phyloP scores from a whole-genome alignment of 225 moss, liverwort and hornwort species.

The Polytrichum formosum region DNA sequence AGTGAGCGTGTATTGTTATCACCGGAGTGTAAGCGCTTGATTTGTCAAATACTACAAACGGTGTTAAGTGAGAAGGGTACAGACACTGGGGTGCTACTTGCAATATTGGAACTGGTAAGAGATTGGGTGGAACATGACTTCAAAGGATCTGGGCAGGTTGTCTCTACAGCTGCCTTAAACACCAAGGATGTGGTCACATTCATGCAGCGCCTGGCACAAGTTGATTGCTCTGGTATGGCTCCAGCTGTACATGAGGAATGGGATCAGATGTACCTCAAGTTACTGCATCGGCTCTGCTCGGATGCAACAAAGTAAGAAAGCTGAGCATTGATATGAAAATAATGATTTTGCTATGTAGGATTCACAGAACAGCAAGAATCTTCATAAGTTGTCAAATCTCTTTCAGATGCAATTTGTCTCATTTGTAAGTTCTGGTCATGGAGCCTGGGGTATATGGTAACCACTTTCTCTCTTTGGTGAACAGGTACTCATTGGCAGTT shows the following conservation, averaged over 20 bases:
- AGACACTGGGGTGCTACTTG: conserved; percentile 85
- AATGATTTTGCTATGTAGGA: not conserved
- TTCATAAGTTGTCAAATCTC: not conserved
- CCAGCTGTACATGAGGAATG: conserved; percentile 74
- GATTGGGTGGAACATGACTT: conserved; percentile 99
- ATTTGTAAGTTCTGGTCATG: no score
- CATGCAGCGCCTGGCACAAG: conserved; percentile 91
- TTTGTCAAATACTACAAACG: conserved; percentile 69
- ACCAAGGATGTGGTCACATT: conserved; percentile 94
- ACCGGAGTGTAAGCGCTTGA: conserved; percentile 76
- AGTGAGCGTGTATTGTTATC: conserved; percentile 76
- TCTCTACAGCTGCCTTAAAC: conserved; percentile 64
- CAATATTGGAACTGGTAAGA: conserved; percentile 77
- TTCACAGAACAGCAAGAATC: conserved; percentile 3
- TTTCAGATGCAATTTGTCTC: no score
- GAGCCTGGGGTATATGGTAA: no score
- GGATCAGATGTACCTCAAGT: conserved; percentile 90
- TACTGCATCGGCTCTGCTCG: conserved; percentile 92
- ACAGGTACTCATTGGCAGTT: conserved; percentile 78
- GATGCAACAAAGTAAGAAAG: conserved; percentile 81
- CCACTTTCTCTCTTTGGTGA: not conserved
- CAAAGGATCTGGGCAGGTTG: conserved; percentile 77
- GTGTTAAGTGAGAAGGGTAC: conserved; percentile 89
- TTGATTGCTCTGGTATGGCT: conserved; percentile 82
- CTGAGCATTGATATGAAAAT: conserved; percentile 2